Conservation (phyloP, 2,329 filamentous ascomycete species). For the Cercospora janseana region DNA sequence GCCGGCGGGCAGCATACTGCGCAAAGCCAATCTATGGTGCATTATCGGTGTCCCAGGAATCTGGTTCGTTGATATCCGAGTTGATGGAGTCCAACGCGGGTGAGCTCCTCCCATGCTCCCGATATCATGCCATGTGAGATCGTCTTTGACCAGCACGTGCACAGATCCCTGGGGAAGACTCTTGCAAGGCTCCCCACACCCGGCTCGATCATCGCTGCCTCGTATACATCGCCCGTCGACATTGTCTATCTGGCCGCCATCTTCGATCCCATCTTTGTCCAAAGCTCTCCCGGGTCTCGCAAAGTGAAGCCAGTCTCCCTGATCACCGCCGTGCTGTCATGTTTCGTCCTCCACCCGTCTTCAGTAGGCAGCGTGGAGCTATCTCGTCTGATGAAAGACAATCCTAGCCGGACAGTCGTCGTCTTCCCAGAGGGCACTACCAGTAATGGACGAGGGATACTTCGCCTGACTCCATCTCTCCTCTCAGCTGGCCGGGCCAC, state of each 20-base stretch:
- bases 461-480: constrained; percentile 77
- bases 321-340: constrained; percentile 69
- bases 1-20: constrained; percentile 65
- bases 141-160: constrained; percentile 17
- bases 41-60: constrained; percentile 86
- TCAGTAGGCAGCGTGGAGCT: constrained; percentile 36
- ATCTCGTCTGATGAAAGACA: constrained; percentile 56
- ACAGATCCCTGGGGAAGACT: constrained; percentile 67
- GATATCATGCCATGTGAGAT: constrained; percentile 13
- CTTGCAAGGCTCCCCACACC: constrained; percentile 70
- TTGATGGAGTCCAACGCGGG: constrained; percentile 93
- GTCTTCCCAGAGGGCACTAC: constrained; percentile 94
- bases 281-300: constrained; percentile 65
- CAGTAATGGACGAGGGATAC: constrained; percentile 85
- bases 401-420: constrained; percentile 74
- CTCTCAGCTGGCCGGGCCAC: constrained; percentile 64
- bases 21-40: constrained; percentile 84
- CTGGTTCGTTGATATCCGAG: constrained; percentile 98
- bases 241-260: constrained; percentile 91
- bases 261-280: constrained; percentile 92
- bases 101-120: constrained; percentile 41
- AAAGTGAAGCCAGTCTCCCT: constrained; percentile 77
- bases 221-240: constrained; percentile 90
- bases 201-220: constrained; percentile 80
- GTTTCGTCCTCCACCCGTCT: constrained; percentile 29